phyloP scores from a whole-genome alignment of 1,284 basidiomycete genomes.

The Xerocomus nothofagi region DNA sequence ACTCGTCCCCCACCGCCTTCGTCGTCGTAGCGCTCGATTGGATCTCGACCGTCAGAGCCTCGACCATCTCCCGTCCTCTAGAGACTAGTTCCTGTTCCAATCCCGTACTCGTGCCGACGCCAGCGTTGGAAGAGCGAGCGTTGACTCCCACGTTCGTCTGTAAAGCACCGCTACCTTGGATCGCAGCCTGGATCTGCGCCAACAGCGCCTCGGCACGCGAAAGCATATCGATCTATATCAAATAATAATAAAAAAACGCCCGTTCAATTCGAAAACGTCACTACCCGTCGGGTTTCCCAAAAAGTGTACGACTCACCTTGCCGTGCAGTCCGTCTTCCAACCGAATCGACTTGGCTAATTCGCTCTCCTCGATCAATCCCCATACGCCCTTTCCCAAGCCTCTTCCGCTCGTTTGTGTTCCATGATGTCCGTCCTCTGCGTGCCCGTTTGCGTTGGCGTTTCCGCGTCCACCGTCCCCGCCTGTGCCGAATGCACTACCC shows the following conservation, averaged over 20 bases:
- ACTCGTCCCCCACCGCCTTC: conserved; percentile 55
- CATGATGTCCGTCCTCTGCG: conserved; percentile 5
- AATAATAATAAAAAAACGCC: too few species aligned
- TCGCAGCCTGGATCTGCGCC: conserved; percentile 43
- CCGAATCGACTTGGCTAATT: conserved; percentile 67
- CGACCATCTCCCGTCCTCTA: conserved; percentile 52
- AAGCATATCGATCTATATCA: conserved; percentile 14
- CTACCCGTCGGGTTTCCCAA: too few species aligned
- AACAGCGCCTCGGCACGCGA: conserved; percentile 50
- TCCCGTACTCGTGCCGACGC: neutral
- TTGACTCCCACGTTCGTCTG: neutral
- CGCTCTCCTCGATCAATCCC: conserved; percentile 80
- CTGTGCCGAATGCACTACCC: conserved; percentile 11
- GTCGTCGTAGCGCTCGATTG: conserved; percentile 54
- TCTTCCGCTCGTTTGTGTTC: conserved; percentile 31
- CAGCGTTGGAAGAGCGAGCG: neutral
- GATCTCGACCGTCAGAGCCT: conserved; percentile 51
- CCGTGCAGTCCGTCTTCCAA: conserved; percentile 50
- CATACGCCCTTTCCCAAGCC: conserved; percentile 66
- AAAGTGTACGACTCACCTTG: conserved; percentile 53
- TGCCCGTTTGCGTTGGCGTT: conserved; percentile 1
- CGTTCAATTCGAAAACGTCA: too few species aligned
- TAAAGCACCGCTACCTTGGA: neutral
- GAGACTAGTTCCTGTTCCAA: conserved; percentile 40
- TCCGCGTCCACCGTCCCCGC: neutral